Base-by-base conservation (phyloP, 2,329 filamentous ascomycete genomes). In the Exophiala calicioides region DNA sequence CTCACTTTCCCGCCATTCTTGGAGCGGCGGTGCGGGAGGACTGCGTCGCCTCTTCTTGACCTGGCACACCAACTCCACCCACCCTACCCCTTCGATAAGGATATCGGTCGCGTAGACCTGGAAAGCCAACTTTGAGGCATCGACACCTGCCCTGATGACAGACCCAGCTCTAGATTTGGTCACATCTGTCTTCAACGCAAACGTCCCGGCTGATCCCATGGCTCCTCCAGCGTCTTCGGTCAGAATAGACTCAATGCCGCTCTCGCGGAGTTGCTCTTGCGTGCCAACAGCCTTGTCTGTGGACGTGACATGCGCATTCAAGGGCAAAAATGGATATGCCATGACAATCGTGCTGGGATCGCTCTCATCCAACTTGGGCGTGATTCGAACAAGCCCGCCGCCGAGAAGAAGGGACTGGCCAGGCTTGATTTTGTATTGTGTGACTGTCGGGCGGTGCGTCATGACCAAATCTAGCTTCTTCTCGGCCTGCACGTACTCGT, bases 1-100 rank as follows among this genome's bases (percentile, higher is more conserved):
- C 16, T 49, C 39, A 27, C 18, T 19, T n/a, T 20, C 33, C 4
- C 13, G 9, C 36, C 50, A 53, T 4, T 27, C 8, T 16, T 44
- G 18, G 6, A 26, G 6, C 5, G 19, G 3, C 5, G 29, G 34
- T 12, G 32, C 9, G 7, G 18, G 30, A 27, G 15, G 13, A 54
- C 8, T 18, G 13, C 55, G 36, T 41, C 50, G 24, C 50, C 33
- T 20, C 12, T 75, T 79, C 39, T 91, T 81, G 7, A 94, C 81
- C 68, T 98, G 91, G 3, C 84, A 84, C 1, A 83, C 84, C 30
- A 98, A 67, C 68, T 98, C 93, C 2, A 98, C 78, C 87, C 94
- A 98, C 5, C 93, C 93, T 19, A 90, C 85, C 2, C 93, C 90
- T 65, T 97, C 91, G 38, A 98, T 82, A 10, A 98, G 72, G 18